Evolutionary conservation across 352 stramenopile species (phyloP).

Genomic region (Globisporangium sylvaticum): DNA sequence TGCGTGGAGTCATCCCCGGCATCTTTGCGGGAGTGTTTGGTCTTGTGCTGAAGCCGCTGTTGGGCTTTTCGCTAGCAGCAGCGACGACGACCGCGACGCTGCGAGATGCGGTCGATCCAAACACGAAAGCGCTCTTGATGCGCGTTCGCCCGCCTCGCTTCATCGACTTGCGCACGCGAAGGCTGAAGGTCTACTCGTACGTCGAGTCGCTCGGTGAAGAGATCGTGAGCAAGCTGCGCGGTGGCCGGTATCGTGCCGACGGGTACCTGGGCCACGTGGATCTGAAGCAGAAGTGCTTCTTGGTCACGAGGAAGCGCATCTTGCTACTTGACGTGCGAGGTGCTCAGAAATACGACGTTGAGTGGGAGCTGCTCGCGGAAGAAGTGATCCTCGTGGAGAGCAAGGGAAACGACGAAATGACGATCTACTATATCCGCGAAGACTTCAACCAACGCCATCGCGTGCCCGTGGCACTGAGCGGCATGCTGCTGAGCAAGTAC

Average conservation of each 20-base stretch:
- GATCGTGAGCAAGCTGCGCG: slow-evolving; percentile 76
- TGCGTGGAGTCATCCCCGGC: slow-evolving; percentile 69
- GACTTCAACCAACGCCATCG: slow-evolving; percentile 35
- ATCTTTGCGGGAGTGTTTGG: slow-evolving; percentile 76
- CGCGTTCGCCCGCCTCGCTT: slow-evolving; percentile 72
- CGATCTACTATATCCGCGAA: slow-evolving; percentile 75
- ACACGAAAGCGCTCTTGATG: slow-evolving; percentile 78
- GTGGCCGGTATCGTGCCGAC: slow-evolving; percentile 70
- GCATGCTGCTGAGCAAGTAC: slow-evolving; percentile 81
- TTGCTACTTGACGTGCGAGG: slow-evolving; percentile 72
- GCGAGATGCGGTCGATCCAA: slow-evolving; percentile 72
- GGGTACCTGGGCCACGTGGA: slow-evolving; percentile 83
- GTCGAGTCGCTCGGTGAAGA: slow-evolving; percentile 86
- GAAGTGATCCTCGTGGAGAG: slow-evolving; percentile 81
- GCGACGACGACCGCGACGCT: slow-evolving; percentile 68
- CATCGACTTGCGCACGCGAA: slow-evolving; percentile 76
- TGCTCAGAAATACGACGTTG: slow-evolving; percentile 66
- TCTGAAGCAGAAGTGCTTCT: slow-evolving; percentile 77
- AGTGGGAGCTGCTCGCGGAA: slow-evolving; percentile 76
- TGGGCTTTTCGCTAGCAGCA: slow-evolving; percentile 73
- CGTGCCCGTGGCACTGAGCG: slow-evolving; percentile 21
- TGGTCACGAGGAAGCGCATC: slow-evolving; percentile 83
- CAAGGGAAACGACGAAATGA: slow-evolving; percentile 24
- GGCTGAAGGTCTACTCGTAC: slow-evolving; percentile 85
- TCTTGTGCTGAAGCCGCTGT: slow-evolving; percentile 76